Evolutionary conservation across 2,329 filamentous ascomycete genomes (phyloP).

Genomic region (Diaporthe ilicicola): DNA sequence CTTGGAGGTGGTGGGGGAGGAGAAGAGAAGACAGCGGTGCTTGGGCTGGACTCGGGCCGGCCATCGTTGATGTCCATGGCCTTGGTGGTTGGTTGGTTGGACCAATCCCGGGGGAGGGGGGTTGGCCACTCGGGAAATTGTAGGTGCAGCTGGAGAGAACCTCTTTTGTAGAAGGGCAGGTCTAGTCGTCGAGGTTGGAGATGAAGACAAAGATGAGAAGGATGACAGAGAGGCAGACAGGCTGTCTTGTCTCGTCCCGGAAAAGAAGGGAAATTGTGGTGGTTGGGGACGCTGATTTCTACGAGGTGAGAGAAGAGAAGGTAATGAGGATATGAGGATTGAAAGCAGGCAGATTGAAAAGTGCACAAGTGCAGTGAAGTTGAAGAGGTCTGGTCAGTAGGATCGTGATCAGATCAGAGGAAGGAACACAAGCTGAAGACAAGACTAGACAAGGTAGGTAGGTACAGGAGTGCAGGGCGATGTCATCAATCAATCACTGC

Average conservation of each 20-base stretch:
- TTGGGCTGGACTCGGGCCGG: slow-evolving; percentile 27
- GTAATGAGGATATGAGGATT: background rate
- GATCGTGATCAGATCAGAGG: background rate
- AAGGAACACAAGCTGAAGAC: background rate
- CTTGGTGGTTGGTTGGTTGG: background rate
- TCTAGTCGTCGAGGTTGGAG: background rate
- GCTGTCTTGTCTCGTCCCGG: background rate
- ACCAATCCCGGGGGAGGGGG: background rate
- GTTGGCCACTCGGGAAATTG: background rate
- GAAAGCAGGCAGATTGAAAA: background rate
- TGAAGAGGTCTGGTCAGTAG: background rate
- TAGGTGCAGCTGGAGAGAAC: background rate
- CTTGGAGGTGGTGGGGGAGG: slow-evolving; percentile 39
- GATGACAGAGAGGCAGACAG: background rate
- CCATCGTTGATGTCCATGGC: slow-evolving; percentile 36
- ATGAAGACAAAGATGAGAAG: background rate
- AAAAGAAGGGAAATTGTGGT: background rate
- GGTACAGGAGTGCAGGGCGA: background rate
- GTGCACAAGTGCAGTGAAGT: too few relatives aligned
- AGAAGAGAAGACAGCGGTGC: slow-evolving; percentile 34
- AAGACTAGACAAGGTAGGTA: background rate
- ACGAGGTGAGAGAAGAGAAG: background rate
- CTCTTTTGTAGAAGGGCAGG: background rate
- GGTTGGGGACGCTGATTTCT: background rate
- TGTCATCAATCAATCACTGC: slow-evolving; percentile 13